Evolutionary conservation across 2,329 filamentous ascomycete genomes (phyloP), one percentile per base, ranked within the genome.

Genomic region (Balansia obtecta): DNA sequence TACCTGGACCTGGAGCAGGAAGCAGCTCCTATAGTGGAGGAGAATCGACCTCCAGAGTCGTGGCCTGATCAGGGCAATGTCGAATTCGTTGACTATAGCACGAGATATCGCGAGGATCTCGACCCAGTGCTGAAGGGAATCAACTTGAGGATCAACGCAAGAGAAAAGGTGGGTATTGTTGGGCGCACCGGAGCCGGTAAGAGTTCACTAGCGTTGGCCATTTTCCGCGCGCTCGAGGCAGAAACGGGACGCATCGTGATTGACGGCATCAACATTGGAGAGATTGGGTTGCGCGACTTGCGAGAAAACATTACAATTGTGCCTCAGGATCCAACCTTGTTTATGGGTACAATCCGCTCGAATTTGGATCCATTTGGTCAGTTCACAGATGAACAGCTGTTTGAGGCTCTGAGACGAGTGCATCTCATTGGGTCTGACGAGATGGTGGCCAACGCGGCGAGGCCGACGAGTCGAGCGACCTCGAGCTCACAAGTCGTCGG

Each of bases 1-100:
- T 98, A 97, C 63, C 78, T 97, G 37, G 88, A 97, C 43, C 86
- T 98, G 1, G 91, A 97, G 59, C 91, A 96, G 65, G 93, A 98
- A 69, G 90, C 93, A 1, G 73, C 78, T 0, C 75, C 86, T 1
- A 73, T 95, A 40, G 78, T 95, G 40, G 82, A 88, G 50, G 82
- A 91, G 52, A 86, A 81, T 56, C 79, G 88, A 30, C 93, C 93
- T 7, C 75, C 85, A 0, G 68, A 75, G 4, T 82, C 86, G 62
- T 98, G 93, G 93, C 93, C 93, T 9, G 84, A 79, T 53, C 75
- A 86, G 62, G 93, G 93, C 41, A 77, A 83, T 0, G 87, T 98
- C 12, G 84, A 95, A 61, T 98, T 98, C 65, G 77, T 86, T 55
- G 76, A 83, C 55, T 97, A 97, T 71, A 86, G 86, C 46, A 96